Evolutionary conservation across 306 rosid genomes (phyloP), one percentile per base, ranked within the genome.

Genomic region (Elaeagnus macrophylla): DNA sequence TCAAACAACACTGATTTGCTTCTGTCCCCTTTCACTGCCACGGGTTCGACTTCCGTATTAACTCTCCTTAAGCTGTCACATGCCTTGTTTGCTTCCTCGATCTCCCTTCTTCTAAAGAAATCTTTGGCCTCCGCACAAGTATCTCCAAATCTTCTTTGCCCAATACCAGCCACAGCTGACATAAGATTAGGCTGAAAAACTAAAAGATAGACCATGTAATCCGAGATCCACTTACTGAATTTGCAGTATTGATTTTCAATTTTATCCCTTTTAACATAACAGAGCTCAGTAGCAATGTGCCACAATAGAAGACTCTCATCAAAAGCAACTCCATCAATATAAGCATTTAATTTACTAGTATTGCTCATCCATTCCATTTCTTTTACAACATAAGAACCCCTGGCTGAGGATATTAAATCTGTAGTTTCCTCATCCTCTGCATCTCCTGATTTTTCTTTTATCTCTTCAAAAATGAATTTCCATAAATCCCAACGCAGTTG

Each of bases 241-340:
- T 70, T 37, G 1, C 39, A 54, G 17, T 3, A 36, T 3, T 50
- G 36, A 36, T 53, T 12, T 14, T 13, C 12, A 38, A 38, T 15
- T 3, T 8, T 54, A 9, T 5, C 5, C 12, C 16, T 1, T 0
- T 6, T n/a, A 12, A 6, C 6, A 19, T 53, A 39, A 53, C 77
- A 76, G 9, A 76, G 36, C 16, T 76, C 71, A 9, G 81, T 76
- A 9, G 81, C 77, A 53, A 76, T 43, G 56, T 76, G 81, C 81
- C 81, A 76, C 49, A 54, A 6, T 0, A 76, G 52, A 36, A 76
- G 62, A 54, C 74, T 76, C 51, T 62, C 53, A 40, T 59, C 77
- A 44, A 16, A 76, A 39, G 37, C 58, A 52, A 67, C 51, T 1
- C 51, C 73, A 0, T n/a, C 53, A 6, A 60, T 25, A 54, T 35